Conservation (phyloP, 345 rosid species). For the Heritiera fomes region DNA sequence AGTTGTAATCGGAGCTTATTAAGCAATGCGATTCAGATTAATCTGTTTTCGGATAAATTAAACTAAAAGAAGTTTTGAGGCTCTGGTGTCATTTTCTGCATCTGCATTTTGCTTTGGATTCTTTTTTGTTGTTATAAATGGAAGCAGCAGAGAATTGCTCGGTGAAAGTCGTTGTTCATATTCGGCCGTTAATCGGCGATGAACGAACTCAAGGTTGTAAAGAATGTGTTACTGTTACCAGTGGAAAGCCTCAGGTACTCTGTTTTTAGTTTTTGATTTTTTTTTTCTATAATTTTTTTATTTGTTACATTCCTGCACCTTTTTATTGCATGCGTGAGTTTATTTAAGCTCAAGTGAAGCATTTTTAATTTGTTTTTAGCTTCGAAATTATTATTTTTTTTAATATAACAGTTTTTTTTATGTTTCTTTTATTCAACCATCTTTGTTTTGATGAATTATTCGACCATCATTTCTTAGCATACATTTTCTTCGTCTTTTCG, state of each 20-base stretch:
- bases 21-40: constrained; percentile 14
- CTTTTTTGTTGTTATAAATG: constrained; percentile 22
- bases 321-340: not conserved
- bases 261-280: not conserved
- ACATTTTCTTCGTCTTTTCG: not conserved
- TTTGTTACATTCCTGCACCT: not conserved
- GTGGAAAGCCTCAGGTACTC: constrained; percentile 74
- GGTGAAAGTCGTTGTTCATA: constrained; percentile 75
- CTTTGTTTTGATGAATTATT: not conserved
- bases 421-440: not conserved
- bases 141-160: constrained; percentile 52
- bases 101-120: constrained; percentile 19
- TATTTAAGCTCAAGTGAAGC: not conserved
- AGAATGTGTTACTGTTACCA: constrained; percentile 67
- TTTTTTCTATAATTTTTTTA: not conserved
- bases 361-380: not conserved
- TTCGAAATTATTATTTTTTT: not conserved
- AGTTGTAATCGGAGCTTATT: constrained; percentile 30
- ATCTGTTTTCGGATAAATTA: constrained; percentile 25
- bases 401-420: no score
- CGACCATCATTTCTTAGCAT: not conserved
- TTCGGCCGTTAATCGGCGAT: constrained; percentile 76
- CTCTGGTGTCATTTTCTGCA: not conserved
- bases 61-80: not conserved
- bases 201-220: constrained; percentile 71